Evolutionary conservation across 805 yeast species (phyloP).

Genomic region (Teunomyces gatunensis): DNA sequence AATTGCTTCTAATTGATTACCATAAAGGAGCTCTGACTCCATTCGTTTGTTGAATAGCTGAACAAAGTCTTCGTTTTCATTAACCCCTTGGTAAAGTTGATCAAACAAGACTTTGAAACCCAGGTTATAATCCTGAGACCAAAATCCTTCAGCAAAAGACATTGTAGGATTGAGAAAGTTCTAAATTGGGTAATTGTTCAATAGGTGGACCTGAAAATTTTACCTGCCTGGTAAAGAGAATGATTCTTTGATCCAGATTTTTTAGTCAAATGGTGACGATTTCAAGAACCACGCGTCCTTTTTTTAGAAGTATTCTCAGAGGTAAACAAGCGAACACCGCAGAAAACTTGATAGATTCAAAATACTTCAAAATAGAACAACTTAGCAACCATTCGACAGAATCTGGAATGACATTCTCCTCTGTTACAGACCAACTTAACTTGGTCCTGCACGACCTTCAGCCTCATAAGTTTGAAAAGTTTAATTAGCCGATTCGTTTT

Average conservation of each 20-base stretch:
- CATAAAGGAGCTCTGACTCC: constrained; percentile 69
- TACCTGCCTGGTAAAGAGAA: not conserved
- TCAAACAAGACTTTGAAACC: constrained; percentile 52
- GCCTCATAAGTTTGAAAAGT: not conserved
- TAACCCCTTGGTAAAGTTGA: constrained; percentile 58
- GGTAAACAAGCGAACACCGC: not conserved
- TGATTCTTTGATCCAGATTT: not conserved
- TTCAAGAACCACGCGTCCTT: not conserved
- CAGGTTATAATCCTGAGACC: constrained; percentile 65
- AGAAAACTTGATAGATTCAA: not conserved
- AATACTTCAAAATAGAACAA: not conserved
- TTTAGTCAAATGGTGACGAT: not conserved
- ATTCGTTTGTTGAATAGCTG: constrained; percentile 64
- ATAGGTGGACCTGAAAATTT: not conserved
- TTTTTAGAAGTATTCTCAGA: not conserved
- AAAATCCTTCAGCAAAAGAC: constrained; percentile 74
- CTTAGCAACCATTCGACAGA: not conserved
- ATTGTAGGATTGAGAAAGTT: constrained; percentile 13
- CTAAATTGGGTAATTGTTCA: not conserved
- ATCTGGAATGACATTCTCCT: not conserved
- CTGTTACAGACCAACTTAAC: constrained; percentile 1
- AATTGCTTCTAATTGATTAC: constrained; percentile 48
- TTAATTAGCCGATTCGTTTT: too few species aligned
- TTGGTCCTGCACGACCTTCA: constrained; percentile 1
- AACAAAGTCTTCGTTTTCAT: constrained; percentile 68